Conservation (phyloP, 108 stramenopile species). For the Skeletonema marinoi region DNA sequence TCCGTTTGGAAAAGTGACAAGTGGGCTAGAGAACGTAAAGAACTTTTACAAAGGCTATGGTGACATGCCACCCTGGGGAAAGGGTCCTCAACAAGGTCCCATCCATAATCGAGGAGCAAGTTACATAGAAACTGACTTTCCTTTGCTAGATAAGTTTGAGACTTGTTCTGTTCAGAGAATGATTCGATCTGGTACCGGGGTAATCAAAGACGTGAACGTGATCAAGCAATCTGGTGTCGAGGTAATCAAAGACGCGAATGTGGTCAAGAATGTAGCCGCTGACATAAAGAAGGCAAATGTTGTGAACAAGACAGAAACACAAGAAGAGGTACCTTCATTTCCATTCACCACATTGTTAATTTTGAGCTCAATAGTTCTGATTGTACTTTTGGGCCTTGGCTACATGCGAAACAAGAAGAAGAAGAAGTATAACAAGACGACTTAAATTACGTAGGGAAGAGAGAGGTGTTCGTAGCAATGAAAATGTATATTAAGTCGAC, state of each 20-base stretch:
- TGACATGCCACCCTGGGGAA: conserved; percentile 74
- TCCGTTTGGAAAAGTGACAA: conserved; percentile 74
- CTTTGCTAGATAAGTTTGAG: conserved; percentile 46
- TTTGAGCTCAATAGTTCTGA: neutral
- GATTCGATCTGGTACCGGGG: neutral
- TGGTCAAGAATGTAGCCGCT: neutral
- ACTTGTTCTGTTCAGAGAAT: conserved; percentile 33
- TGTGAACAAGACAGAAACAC: neutral
- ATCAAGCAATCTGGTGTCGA: no score
- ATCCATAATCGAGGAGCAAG: conserved; percentile 37
- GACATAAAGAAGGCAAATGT: conserved; percentile 7
- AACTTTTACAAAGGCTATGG: conserved; percentile 76
- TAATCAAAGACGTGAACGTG: neutral
- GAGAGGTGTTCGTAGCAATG: neutral
- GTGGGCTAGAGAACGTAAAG: conserved; percentile 65
- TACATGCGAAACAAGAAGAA: conserved; percentile 8
- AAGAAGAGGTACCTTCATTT: neutral
- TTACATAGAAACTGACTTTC: conserved; percentile 47
- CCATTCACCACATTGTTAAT: neutral
- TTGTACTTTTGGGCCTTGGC: neutral
- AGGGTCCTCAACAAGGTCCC: conserved; percentile 47
- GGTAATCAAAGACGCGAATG: neutral
- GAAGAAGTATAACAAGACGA: conserved; percentile 7
- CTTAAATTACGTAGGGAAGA: neutral
- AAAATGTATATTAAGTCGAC: neutral